Evolutionary conservation across 495 filamentous ascomycete species (phyloP).

Genomic region (Tirmania nivea): DNA sequence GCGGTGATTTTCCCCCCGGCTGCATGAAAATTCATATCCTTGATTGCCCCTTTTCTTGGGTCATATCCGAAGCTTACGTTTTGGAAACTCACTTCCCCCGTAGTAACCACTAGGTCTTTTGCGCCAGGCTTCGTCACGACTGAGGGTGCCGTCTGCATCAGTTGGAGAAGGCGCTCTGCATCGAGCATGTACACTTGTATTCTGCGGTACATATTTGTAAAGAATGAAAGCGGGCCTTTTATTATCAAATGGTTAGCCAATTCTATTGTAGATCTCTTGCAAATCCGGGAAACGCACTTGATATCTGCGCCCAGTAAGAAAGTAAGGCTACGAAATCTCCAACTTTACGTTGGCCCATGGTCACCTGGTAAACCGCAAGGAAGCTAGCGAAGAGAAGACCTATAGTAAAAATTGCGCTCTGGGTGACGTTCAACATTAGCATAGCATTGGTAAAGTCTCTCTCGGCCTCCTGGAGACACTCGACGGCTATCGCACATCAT

Average conservation of each 20-base stretch:
- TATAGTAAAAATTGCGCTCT: slow-evolving; percentile 37
- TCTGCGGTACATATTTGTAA: slow-evolving; percentile 36
- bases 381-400: slow-evolving; percentile 42
- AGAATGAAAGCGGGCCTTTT: slow-evolving; percentile 37
- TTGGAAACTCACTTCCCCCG: slow-evolving; percentile 42
- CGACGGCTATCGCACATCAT: slow-evolving; percentile 12
- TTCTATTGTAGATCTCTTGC: too few relatives aligned
- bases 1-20: slow-evolving; percentile 43
- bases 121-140: slow-evolving; percentile 36
- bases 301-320: slow-evolving; percentile 46
- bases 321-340: slow-evolving; percentile 51
- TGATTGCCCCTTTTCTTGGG: slow-evolving; percentile 40
- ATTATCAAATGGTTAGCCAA: slow-evolving; percentile 4
- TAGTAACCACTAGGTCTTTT: slow-evolving; percentile 30
- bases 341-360: slow-evolving; percentile 30
- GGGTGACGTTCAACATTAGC: slow-evolving; percentile 24
- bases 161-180: slow-evolving; percentile 47
- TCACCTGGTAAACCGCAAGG: slow-evolving; percentile 47
- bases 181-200: slow-evolving; percentile 43
- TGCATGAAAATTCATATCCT: slow-evolving; percentile 39
- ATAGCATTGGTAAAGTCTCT: slow-evolving; percentile 17
- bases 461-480: slow-evolving; percentile 14
- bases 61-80: slow-evolving; percentile 53
- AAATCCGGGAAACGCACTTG: slow-evolving; percentile 6
- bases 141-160: slow-evolving; percentile 44